Percentiles rank a stretch among this genome's conserved stretches.
phyloP scores from a whole-genome alignment of 2,329 filamentous ascomycete genomes.

The Arthrobotrys musiformis region DNA sequence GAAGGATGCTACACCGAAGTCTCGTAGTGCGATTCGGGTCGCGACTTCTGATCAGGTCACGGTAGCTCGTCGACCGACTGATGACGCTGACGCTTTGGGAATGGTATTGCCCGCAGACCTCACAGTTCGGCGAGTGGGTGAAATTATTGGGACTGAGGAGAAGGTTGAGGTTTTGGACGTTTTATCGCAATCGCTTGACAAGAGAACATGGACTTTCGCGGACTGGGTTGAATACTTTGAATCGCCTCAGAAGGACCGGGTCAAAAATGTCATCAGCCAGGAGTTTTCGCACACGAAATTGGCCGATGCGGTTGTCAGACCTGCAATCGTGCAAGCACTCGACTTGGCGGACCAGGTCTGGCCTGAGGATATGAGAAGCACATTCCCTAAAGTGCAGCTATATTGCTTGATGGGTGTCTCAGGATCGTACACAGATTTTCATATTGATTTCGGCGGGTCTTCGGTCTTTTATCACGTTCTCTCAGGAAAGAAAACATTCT shows the following conservation, averaged over 20 bases:
- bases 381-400: slow-evolving; percentile 72
- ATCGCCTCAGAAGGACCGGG: slow-evolving; percentile 69
- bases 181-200: slow-evolving; percentile 74
- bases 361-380: slow-evolving; percentile 68
- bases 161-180: slow-evolving; percentile 75
- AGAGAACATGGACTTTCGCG: slow-evolving; percentile 73
- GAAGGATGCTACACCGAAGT: slow-evolving; percentile 52
- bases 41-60: slow-evolving; percentile 65
- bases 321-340: slow-evolving; percentile 73
- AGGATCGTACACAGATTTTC: slow-evolving; percentile 77
- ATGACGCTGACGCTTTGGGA: slow-evolving; percentile 71
- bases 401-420: slow-evolving; percentile 73
- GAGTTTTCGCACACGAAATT: slow-evolving; percentile 74
- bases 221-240: slow-evolving; percentile 77
- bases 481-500: slow-evolving; percentile 76
- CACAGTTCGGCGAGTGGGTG: slow-evolving; percentile 72
- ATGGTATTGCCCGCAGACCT: slow-evolving; percentile 75
- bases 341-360: slow-evolving; percentile 70
- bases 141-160: slow-evolving; percentile 73
- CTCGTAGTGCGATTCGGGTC: slow-evolving; percentile 63
- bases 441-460: slow-evolving; percentile 77
- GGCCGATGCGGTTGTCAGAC: slow-evolving; percentile 71
- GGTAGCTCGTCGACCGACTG: slow-evolving; percentile 61
- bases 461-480: slow-evolving; percentile 78
- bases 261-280: slow-evolving; percentile 76